Evolutionary conservation across 2,329 filamentous ascomycete species (phyloP).

Genomic region (Talaromyces albobiverticillius): DNA sequence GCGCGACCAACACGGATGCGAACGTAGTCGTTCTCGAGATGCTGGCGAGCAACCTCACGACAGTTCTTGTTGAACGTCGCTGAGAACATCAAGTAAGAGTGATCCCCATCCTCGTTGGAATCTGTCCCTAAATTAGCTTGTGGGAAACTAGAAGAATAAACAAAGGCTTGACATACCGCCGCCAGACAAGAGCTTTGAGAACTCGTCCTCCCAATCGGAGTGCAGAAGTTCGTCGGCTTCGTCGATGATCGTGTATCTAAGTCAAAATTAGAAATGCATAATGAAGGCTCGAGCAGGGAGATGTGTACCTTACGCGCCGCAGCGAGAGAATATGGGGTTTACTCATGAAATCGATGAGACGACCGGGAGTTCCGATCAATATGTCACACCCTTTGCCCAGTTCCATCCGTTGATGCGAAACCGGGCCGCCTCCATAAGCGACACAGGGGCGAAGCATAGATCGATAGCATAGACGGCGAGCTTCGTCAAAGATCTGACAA

Average conservation of each 20-base stretch:
- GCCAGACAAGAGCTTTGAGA: conserved; percentile 73
- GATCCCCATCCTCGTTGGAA: conserved; percentile 71
- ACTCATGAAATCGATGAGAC: conserved; percentile 79
- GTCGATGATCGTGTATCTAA: conserved; percentile 71
- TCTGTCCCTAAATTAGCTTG: conserved; percentile 39
- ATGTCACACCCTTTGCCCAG: conserved; percentile 84
- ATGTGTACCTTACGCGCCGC: conserved; percentile 65
- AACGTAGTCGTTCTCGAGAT: conserved; percentile 70
- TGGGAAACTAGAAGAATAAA: conserved; percentile 15
- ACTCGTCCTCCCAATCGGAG: conserved; percentile 71
- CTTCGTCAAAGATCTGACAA: conserved; percentile 92
- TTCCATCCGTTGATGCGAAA: conserved; percentile 67
- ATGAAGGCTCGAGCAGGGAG: not conserved
- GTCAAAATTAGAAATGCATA: conserved; percentile 5
- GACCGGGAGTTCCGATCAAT: conserved; percentile 82
- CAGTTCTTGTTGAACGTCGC: conserved; percentile 85
- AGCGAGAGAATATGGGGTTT: conserved; percentile 68
- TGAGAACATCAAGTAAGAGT: conserved; percentile 79
- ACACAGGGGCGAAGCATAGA: conserved; percentile 92
- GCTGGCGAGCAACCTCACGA: conserved; percentile 71
- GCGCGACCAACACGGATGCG: conserved; percentile 84
- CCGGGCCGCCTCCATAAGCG: conserved; percentile 77
- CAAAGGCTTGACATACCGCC: conserved; percentile 62
- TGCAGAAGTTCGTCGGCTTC: conserved; percentile 93
- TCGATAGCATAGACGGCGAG: conserved; percentile 87